A percentile compares a stretch with the other conserved stretches of the same genome.
These are phyloP conservation scores for Fusarium equiseti DNA, from an alignment of 2,329 filamentous ascomycete genomes.

Conservation along the genomic window DNA sequence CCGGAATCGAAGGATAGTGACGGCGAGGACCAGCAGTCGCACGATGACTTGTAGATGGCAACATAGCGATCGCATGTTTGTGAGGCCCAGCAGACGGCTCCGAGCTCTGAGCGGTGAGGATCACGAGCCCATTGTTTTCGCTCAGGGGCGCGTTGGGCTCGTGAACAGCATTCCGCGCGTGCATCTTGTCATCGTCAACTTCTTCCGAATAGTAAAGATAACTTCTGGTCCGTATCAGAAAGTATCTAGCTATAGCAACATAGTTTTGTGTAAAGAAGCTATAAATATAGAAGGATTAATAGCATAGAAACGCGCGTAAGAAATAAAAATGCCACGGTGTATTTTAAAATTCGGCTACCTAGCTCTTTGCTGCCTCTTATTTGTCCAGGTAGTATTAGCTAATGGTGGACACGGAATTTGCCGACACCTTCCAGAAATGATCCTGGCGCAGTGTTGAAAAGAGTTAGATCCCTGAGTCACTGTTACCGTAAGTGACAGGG, in stretches of 20 bases:
- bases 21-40: neutral
- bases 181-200: accelerated
- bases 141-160: accelerated
- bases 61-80: neutral
- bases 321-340: neutral
- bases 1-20: neutral
- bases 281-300: neutral
- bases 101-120: neutral
- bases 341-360: neutral
- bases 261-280: neutral
- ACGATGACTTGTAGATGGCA: neutral
- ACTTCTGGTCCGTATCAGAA: accelerated
- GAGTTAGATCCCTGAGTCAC: neutral
- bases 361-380: neutral
- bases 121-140: neutral
- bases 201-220: no score
- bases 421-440: neutral
- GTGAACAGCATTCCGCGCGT: accelerated
- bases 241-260: neutral
- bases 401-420: neutral
- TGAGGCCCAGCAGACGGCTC: accelerated
- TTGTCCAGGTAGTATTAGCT: neutral
- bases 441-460: neutral
- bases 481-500: no score
- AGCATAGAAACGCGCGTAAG: neutral